A percentile compares a stretch with the other conserved stretches of the same genome.
These are phyloP conservation scores for Mrakia gelida DNA, from an alignment of 768 basidiomycete genomes.

Conservation along the genomic window DNA sequence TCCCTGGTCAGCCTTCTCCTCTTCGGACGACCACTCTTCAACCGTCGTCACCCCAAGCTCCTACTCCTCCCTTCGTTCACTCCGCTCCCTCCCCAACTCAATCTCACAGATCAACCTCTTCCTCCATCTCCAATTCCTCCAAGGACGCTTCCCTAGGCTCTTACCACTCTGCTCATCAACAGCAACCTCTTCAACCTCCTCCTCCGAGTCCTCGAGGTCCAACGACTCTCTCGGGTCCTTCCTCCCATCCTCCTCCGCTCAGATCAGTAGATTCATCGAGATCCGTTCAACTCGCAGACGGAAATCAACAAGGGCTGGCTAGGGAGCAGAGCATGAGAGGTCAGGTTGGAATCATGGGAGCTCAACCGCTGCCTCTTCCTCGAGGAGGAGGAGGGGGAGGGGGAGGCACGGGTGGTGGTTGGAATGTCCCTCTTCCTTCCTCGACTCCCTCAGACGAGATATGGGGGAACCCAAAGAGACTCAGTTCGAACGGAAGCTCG, in stretches of 20 bases:
- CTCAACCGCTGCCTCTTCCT: background rate
- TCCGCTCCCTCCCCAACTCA: background rate
- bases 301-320: background rate
- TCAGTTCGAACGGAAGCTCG: background rate
- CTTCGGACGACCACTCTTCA: background rate
- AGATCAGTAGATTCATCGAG: background rate
- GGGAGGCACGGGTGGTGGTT: background rate
- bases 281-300: conserved; percentile 1
- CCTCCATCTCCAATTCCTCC: conserved; percentile 6
- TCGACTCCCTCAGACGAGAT: background rate
- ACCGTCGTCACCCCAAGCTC: background rate
- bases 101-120: conserved; percentile 1
- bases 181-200: background rate
- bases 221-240: background rate
- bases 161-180: conserved; percentile 5
- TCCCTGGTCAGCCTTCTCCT: conserved; percentile 15
- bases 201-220: background rate
- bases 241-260: background rate
- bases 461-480: conserved; percentile 12
- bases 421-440: background rate
- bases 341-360: background rate
- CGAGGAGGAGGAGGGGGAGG: background rate
- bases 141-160: background rate
- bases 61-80: background rate
- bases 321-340: conserved; percentile 18